Base-by-base conservation (phyloP, 257 asterid genomes). In the Solanum infundibuliforme region DNA sequence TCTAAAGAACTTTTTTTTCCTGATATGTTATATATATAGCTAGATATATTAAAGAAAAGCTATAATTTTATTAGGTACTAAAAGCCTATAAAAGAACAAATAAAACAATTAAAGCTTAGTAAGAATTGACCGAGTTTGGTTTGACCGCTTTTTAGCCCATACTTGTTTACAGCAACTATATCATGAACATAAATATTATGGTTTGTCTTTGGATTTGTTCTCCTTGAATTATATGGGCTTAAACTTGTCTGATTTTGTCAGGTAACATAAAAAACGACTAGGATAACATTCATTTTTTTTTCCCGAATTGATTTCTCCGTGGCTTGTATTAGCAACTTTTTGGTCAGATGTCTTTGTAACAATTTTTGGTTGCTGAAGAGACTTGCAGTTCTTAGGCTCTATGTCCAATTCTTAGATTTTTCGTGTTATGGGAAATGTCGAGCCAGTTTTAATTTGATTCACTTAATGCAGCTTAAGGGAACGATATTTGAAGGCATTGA, bases 401-500 rank as follows among this genome's bases (percentile, higher is more conserved):
- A 13, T n/a, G 14, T 77, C 84, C 7, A 77, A 12, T 77, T 74
- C 84, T 58, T 58, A 1, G 13, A 1, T 77, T 69, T 46, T 34
- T 43, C 16, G 25, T 79, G 27, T 79, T 43, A 5, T 43, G 66
- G 66, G 38, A 43, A 8, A 27, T 79, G 66, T 79, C 6, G 66
- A 14, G 66, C 39, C 65, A 27, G 66, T 43, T 43, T 16, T 79
- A 27, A 79, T 27, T 9, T 43, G 84, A 71, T 86, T 27, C 31
- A 25, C 27, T 52, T 25, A 21, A 32, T 46, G 52, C 90, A 97
- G 99, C 55, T 92, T 77, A 94, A 91, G 88, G 98, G 98, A 88
- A 93, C 96, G 8, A 92, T 87, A 74, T 96, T 93, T 87, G 91
- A 88, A 16, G 94, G 88, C 90, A 93, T 97, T 31, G 98, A 96